Evolutionary conservation across 2,329 filamentous ascomycete species (phyloP), one percentile per base, ranked within the genome.

Genomic region (Pestalotiopsis sp.): DNA sequence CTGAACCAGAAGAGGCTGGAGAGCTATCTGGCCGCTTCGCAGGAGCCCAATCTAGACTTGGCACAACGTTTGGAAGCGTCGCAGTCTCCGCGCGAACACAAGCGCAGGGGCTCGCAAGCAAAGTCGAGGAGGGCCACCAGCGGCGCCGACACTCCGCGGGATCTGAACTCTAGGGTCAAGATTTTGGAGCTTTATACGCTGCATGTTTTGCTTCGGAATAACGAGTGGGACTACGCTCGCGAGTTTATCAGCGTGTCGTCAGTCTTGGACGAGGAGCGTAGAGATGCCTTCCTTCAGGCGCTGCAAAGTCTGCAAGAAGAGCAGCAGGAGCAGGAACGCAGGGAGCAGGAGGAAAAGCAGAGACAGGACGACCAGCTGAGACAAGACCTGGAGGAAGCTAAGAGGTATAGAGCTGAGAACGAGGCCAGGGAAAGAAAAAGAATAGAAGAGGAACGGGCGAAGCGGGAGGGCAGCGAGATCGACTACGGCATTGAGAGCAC

Each of bases 121-220:
- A 85, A 81, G 72, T 68, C 66, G 11, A 83, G 82, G 41, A 83
- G 82, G 41, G 73, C 45, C 17, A 76, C 82, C 17, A 89, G 87
- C 69, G 93, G 93, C 69, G 91, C 94, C 56, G 91, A 94, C 77
- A 97, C 94, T 0, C 94, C 94, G 0, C 90, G 93, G 71, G 94
- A 97, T 77, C 88, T 97, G 45, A 91, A 93, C 73, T 91, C 93
- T 4, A 88, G 94, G 60, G 91, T 98, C 72, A 97, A 97, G 82
- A 93, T 99, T 57, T 88, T 99, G 64, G 96, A 99, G 81, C 86
- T 99, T 9, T 99, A 98, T 80, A 97, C 94, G 1, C 87, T 99
- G 4, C 96, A 99, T 77, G 93, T 98, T 7, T 88, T 99, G n/a
- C 90, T 95, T 4, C 88, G 94, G 66, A 98, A 98, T 74, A 91